phyloP scores from a whole-genome alignment of 2,329 filamentous ascomycete genomes.

The Periglandula ipomoeae region DNA sequence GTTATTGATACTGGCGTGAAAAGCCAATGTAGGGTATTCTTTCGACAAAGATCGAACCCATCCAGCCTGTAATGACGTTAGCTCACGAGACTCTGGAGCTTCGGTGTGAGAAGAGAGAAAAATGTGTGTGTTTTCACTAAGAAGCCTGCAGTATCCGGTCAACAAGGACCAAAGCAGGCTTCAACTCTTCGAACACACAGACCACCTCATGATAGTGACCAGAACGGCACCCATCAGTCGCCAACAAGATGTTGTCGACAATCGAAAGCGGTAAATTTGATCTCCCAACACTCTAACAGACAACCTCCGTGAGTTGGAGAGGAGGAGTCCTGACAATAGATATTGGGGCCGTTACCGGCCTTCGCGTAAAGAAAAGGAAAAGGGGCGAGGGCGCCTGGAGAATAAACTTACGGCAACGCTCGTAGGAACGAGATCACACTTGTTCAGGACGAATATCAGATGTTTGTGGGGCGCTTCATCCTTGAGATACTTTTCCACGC shows the following conservation, averaged over 20 bases:
- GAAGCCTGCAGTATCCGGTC: conserved; percentile 68
- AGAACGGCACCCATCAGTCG: conserved; percentile 81
- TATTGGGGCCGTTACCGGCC: conserved; percentile 44
- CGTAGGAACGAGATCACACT: conserved; percentile 76
- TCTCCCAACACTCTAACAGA: conserved; percentile 99
- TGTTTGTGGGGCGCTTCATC: conserved; percentile 96
- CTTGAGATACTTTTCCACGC: conserved; percentile 75
- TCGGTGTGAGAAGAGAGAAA: conserved; percentile 10
- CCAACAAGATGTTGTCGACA: conserved; percentile 24
- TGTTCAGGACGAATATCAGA: conserved; percentile 43
- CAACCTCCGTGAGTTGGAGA: conserved; percentile 62
- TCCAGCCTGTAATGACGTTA: conserved; percentile 54
- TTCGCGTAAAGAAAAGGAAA: conserved; percentile 9
- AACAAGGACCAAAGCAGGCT: conserved; percentile 54
- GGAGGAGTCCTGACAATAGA: conserved; percentile 76
- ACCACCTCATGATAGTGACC: conserved; percentile 67
- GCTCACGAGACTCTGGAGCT: not conserved
- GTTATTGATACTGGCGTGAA: conserved; percentile 91
- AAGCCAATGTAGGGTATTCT: conserved; percentile 87
- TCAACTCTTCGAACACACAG: conserved; percentile 97
- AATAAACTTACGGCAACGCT: conserved; percentile 78
- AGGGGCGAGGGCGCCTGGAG: not conserved
- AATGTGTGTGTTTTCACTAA: conserved; percentile 97
- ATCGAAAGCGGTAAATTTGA: conserved; percentile 45
- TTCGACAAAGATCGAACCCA: conserved; percentile 88